These are phyloP conservation scores for Aureobasidium vineae DNA, from an alignment of 2,329 filamentous ascomycete genomes.

Conservation along the genomic window DNA sequence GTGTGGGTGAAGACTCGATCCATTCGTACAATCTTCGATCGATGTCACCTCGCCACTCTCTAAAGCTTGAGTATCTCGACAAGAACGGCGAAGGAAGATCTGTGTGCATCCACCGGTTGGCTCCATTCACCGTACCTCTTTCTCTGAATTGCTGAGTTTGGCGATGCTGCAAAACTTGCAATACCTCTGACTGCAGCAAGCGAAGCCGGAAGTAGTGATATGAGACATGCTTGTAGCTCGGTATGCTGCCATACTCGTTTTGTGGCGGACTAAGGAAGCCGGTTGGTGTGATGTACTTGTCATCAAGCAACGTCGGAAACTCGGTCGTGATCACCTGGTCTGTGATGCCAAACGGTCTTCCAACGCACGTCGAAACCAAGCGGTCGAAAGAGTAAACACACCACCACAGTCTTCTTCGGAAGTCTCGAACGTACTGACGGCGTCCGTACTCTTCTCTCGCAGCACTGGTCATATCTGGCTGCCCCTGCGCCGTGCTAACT, in stretches of 20 bases:
- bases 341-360: slow-evolving; percentile 89
- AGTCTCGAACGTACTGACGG: slow-evolving; percentile 80
- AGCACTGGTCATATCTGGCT: slow-evolving; percentile 37
- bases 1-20: slow-evolving; percentile 78
- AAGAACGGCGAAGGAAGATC: slow-evolving; percentile 82
- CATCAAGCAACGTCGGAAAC: slow-evolving; percentile 84
- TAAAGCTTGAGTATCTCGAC: slow-evolving; percentile 77
- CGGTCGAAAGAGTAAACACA: slow-evolving; percentile 93
- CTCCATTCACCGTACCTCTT: slow-evolving; percentile 57
- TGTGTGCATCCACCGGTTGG: slow-evolving; percentile 72
- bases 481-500: slow-evolving; percentile 41
- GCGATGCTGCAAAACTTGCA: slow-evolving; percentile 90
- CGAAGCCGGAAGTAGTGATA: slow-evolving; percentile 90
- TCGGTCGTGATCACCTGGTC: slow-evolving; percentile 96
- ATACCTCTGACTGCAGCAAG: slow-evolving; percentile 87
- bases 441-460: slow-evolving; percentile 61
- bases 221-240: slow-evolving; percentile 86
- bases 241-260: slow-evolving; percentile 43
- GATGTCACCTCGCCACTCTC: slow-evolving; percentile 84
- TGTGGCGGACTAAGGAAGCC: slow-evolving; percentile 65
- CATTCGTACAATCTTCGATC: slow-evolving; percentile 80
- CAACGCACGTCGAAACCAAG: slow-evolving; percentile 92
- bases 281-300: slow-evolving; percentile 77
- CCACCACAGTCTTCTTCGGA: slow-evolving; percentile 90
- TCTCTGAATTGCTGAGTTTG: slow-evolving; percentile 77